phyloP scores from a whole-genome alignment of 139 green algal species.

The Chlamydomonas applanata region DNA sequence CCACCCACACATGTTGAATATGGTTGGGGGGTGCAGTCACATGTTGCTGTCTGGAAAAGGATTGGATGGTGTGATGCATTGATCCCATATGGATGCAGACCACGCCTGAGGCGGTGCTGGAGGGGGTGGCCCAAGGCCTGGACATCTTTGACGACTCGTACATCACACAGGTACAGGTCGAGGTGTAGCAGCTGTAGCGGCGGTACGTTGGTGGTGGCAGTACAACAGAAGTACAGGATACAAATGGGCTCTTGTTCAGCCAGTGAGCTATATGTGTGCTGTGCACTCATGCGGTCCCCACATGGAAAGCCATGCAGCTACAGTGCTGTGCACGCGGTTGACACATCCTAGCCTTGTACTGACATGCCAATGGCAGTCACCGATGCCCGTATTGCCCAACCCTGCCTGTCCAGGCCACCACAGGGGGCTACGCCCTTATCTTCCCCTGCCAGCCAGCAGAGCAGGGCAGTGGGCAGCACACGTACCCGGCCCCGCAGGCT shows the following conservation, averaged over 20 bases:
- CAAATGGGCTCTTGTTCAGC: too few species aligned
- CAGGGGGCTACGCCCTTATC: constrained; percentile 56
- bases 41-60: too few species aligned
- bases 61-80: too few species aligned
- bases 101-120: constrained; percentile 53
- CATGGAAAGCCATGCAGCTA: too few species aligned
- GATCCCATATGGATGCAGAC: neutral
- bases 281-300: too few species aligned
- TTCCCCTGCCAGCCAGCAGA: constrained; percentile 42
- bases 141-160: constrained; percentile 65
- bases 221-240: neutral
- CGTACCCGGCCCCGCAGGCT: constrained; percentile 2
- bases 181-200: neutral
- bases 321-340: neutral
- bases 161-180: constrained; percentile 20
- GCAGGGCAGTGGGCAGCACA: constrained; percentile 1
- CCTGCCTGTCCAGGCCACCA: constrained; percentile 25
- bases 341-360: neutral
- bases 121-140: constrained; percentile 53
- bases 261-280: too few species aligned
- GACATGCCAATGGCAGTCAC: neutral
- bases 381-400: neutral
- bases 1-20: too few species aligned
- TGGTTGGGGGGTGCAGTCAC: too few species aligned
- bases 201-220: neutral